Evolutionary conservation across 192 early-diverging fungal genomes (phyloP).

Genomic region (Gamsiella multidivaricata): DNA sequence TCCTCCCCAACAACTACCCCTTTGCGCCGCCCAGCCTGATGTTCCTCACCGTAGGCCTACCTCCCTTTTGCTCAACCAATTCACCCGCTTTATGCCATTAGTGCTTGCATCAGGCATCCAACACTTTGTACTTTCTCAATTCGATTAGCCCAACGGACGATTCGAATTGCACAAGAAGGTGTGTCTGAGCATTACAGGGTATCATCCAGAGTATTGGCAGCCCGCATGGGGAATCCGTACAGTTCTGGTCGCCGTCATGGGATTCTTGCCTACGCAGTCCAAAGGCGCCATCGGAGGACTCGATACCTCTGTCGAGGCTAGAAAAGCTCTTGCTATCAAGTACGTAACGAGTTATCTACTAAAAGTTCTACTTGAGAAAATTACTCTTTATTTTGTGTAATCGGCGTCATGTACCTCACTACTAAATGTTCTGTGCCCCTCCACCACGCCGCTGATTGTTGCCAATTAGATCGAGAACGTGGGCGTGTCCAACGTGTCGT

Average conservation of each 20-base stretch:
- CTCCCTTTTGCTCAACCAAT: too few species aligned
- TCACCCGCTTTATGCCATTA: too few species aligned
- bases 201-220: slow-evolving; percentile 96
- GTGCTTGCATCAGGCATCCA: too few species aligned
- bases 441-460: neutral
- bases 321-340: slow-evolving; percentile 67
- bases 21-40: slow-evolving; percentile 88
- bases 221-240: slow-evolving; percentile 97
- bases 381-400: too few species aligned
- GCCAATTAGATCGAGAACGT: slow-evolving; percentile 55
- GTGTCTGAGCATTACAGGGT: slow-evolving; percentile 92
- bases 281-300: slow-evolving; percentile 86
- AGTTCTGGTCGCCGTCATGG: slow-evolving; percentile 87
- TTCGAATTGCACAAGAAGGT: slow-evolving; percentile 96
- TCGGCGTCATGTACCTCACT: too few species aligned
- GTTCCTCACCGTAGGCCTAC: slow-evolving; percentile 78
- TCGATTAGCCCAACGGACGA: slow-evolving; percentile 75
- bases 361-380: too few species aligned
- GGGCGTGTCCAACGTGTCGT: slow-evolving; percentile 51
- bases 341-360: too few species aligned
- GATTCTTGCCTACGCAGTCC: slow-evolving; percentile 89
- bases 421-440: too few species aligned
- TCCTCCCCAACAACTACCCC: slow-evolving; percentile 96
- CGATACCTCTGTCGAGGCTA: slow-evolving; percentile 75
- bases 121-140: neutral